Conservation (phyloP, 805 yeast genomes). For the Saturnispora halmiae region DNA sequence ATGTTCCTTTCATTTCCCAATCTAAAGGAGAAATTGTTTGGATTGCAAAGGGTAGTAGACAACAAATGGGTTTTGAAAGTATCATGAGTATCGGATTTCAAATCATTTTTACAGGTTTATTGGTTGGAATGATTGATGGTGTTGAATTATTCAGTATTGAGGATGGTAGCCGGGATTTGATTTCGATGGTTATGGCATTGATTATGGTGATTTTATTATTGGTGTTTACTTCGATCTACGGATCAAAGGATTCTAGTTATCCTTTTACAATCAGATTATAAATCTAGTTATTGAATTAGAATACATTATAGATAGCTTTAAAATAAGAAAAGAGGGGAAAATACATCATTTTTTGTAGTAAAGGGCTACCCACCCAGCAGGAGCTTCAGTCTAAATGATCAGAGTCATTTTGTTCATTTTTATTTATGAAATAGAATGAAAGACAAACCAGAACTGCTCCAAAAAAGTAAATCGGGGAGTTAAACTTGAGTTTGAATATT, state of each 20-base stretch:
- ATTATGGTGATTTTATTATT: conserved; percentile 6
- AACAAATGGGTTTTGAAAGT: conserved; percentile 67
- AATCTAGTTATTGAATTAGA: not conserved
- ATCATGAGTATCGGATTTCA: conserved; percentile 45
- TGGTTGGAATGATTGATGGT: conserved; percentile 33
- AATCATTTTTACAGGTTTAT: conserved; percentile 33
- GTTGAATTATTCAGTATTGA: not conserved
- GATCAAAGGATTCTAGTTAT: conserved; percentile 39
- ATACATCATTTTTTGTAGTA: too few species aligned
- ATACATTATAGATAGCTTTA: too few species aligned
- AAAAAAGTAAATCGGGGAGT: conserved; percentile 53
- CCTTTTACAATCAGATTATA: conserved; percentile 30
- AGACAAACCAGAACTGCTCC: conserved; percentile 77
- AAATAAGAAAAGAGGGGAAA: too few species aligned
- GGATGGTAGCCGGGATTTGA: conserved; percentile 1
- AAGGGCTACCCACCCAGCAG: too few species aligned
- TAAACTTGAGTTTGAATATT: conserved; percentile 52
- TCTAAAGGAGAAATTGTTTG: conserved; percentile 35
- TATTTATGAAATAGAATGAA: conserved; percentile 79
- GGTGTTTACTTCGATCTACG: conserved; percentile 30
- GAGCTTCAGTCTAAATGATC: conserved; percentile 1
- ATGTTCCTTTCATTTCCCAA: conserved; percentile 53
- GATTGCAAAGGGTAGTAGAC: conserved; percentile 56
- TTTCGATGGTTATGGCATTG: not conserved
- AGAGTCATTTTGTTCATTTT: conserved; percentile 58